phyloP scores from a whole-genome alignment of 2,329 filamentous ascomycete species.

The Trichoderma aggressivum region DNA sequence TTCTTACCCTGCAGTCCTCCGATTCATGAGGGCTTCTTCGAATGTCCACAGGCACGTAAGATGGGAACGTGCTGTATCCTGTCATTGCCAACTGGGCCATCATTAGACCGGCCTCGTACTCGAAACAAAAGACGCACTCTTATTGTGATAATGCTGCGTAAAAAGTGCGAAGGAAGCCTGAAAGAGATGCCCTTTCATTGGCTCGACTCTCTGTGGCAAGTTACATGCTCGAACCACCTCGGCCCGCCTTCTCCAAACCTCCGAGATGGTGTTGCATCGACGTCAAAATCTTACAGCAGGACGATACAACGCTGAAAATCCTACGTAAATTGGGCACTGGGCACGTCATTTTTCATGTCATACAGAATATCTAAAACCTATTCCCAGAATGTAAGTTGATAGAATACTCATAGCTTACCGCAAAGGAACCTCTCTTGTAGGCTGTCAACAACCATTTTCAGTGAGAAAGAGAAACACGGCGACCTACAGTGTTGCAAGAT shows the following conservation, averaged over 20 bases:
- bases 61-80: not conserved
- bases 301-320: not conserved
- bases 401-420: not conserved
- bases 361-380: not conserved
- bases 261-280: not conserved
- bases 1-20: not conserved
- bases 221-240: not conserved
- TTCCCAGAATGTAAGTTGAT: not conserved
- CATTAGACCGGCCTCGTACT: not conserved
- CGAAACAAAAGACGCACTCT: not conserved
- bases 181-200: not conserved
- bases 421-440: not conserved
- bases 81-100: not conserved
- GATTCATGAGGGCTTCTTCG: not conserved
- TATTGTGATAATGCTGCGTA: not conserved
- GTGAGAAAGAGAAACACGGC: not conserved
- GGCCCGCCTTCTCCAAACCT: not conserved
- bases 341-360: not conserved
- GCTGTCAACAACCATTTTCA: not conserved
- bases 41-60: not conserved
- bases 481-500: not conserved
- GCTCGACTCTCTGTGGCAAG: not conserved
- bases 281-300: not conserved
- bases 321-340: not conserved
- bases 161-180: not conserved